phyloP scores from a whole-genome alignment of 2,329 filamentous ascomycete genomes.

The Calonectria pseudoreteaudii region DNA sequence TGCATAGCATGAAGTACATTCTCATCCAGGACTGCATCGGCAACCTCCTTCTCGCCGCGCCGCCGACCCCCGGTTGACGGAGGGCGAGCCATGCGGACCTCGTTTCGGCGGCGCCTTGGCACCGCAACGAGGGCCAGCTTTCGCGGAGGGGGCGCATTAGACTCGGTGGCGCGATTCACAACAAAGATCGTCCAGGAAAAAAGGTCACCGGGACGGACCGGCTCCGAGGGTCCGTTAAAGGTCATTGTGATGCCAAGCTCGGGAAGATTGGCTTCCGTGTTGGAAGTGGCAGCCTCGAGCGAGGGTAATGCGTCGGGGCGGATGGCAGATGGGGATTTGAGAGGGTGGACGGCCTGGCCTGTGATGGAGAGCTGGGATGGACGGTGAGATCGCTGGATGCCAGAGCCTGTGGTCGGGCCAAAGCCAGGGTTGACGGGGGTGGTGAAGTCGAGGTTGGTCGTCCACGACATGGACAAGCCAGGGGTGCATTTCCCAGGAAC shows the following conservation, averaged over 20 bases:
- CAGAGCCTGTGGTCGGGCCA: constrained; percentile 63
- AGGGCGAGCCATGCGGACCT: constrained; percentile 64
- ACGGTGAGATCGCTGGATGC: constrained; percentile 71
- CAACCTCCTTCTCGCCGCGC: constrained; percentile 57
- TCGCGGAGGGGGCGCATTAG: constrained; percentile 59
- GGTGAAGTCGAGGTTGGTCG: constrained; percentile 76
- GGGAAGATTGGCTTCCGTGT: constrained; percentile 60
- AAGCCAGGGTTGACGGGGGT: constrained; percentile 73
- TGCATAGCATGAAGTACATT: constrained; percentile 79
- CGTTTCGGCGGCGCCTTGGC: constrained; percentile 71
- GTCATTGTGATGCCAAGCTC: constrained; percentile 82
- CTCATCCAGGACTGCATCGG: constrained; percentile 78
- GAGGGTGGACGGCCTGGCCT: constrained; percentile 64
- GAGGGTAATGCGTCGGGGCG: constrained; percentile 71
- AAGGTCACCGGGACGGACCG: constrained; percentile 71
- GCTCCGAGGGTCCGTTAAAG: constrained; percentile 70
- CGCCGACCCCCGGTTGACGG: constrained; percentile 60
- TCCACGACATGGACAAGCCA: constrained; percentile 74
- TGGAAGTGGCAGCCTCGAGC: constrained; percentile 65
- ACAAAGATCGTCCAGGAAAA: constrained; percentile 82
- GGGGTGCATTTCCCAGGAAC: constrained; percentile 69
- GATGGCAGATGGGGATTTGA: constrained; percentile 67
- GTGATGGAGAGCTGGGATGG: constrained; percentile 73
- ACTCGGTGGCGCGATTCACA: constrained; percentile 74
- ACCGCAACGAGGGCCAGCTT: constrained; percentile 79